Percentiles rank a stretch among this genome's conserved stretches.
Evolutionary conservation across 2,329 filamentous ascomycete species (phyloP).

Genomic region (Uncinocarpus reesii): DNA sequence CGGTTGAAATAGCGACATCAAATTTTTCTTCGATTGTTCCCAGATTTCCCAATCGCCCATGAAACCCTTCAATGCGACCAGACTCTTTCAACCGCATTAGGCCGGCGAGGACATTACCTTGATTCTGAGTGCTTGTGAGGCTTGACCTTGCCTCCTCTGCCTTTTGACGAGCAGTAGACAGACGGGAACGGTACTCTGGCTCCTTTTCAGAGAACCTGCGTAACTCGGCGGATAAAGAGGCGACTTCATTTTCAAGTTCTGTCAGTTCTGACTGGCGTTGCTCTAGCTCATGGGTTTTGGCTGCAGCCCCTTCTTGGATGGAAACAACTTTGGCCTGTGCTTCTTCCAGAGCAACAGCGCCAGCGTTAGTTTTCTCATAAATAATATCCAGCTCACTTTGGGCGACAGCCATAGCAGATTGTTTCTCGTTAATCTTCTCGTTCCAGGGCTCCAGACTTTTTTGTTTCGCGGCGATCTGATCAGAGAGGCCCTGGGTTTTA

Average conservation of each 20-base stretch:
- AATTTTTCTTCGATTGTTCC: slow-evolving; percentile 89
- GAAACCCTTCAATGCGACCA: slow-evolving; percentile 92
- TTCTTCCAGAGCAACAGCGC: slow-evolving; percentile 73
- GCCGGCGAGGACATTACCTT: slow-evolving; percentile 82
- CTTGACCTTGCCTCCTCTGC: slow-evolving; percentile 91
- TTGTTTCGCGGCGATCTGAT: slow-evolving; percentile 84
- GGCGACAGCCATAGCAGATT: slow-evolving; percentile 85
- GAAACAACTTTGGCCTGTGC: slow-evolving; percentile 65
- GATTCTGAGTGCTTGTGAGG: slow-evolving; percentile 78
- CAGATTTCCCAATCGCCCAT: slow-evolving; percentile 86
- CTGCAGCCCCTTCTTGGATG: slow-evolving; percentile 59
- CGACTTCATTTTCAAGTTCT: slow-evolving; percentile 62
- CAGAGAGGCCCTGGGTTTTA: slow-evolving; percentile 89
- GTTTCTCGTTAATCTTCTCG: slow-evolving; percentile 92
- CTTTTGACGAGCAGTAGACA: slow-evolving; percentile 85
- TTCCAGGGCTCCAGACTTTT: slow-evolving; percentile 94
- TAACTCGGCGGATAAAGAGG: slow-evolving; percentile 61
- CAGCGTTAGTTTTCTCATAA: slow-evolving; percentile 77
- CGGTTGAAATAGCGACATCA: slow-evolving; percentile 96
- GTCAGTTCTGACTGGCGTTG: slow-evolving; percentile 63
- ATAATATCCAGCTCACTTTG: slow-evolving; percentile 91
- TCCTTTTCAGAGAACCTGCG: slow-evolving; percentile 65
- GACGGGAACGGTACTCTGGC: slow-evolving; percentile 67
- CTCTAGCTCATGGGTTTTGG: slow-evolving; percentile 65
- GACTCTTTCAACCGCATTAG: slow-evolving; percentile 93